These are phyloP conservation scores for Colletotrichum sp. DNA, from an alignment of 2,329 filamentous ascomycete genomes.

Conservation along the genomic window DNA sequence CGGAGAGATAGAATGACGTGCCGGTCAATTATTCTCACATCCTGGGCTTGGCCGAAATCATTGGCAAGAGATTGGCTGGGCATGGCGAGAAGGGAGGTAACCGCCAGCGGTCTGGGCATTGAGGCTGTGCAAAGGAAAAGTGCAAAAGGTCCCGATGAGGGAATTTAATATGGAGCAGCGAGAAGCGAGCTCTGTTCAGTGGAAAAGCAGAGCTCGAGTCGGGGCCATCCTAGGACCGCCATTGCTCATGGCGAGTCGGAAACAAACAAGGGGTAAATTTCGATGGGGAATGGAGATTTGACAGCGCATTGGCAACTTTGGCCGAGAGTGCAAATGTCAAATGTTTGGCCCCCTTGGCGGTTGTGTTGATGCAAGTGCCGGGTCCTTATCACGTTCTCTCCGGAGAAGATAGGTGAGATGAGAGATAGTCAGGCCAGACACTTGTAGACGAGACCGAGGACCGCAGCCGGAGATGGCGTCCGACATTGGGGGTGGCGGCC, in stretches of 20 bases:
- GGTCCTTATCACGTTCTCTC: conserved; percentile 1
- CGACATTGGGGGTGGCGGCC: conserved; percentile 1
- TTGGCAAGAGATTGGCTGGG: conserved; percentile 14
- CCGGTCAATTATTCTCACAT: neutral
- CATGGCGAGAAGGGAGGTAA: conserved; percentile 9
- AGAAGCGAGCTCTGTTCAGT: conserved; percentile 9
- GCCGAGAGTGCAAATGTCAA: neutral
- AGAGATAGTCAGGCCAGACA: neutral
- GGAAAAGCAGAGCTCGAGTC: conserved; percentile 5
- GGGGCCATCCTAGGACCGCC: conserved; percentile 10
- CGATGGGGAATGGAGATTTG: neutral
- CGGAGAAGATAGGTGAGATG: neutral
- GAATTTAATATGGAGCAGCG: conserved; percentile 17
- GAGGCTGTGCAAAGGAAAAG: conserved; percentile 20
- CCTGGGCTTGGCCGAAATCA: conserved; percentile 5
- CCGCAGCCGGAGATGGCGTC: conserved; percentile 1
- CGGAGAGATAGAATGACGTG: conserved; percentile 7
- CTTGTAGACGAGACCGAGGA: neutral
- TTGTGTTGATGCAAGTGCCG: neutral
- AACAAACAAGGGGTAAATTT: neutral
- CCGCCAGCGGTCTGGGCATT: conserved; percentile 19
- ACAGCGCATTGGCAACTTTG: conserved; percentile 6
- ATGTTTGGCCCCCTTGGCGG: conserved; percentile 4
- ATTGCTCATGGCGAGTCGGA: neutral
- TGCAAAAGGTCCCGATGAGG: conserved; percentile 17